These are phyloP conservation scores for Exserohilum turcica DNA, from an alignment of 2,329 filamentous ascomycete species.

Conservation along the genomic window DNA sequence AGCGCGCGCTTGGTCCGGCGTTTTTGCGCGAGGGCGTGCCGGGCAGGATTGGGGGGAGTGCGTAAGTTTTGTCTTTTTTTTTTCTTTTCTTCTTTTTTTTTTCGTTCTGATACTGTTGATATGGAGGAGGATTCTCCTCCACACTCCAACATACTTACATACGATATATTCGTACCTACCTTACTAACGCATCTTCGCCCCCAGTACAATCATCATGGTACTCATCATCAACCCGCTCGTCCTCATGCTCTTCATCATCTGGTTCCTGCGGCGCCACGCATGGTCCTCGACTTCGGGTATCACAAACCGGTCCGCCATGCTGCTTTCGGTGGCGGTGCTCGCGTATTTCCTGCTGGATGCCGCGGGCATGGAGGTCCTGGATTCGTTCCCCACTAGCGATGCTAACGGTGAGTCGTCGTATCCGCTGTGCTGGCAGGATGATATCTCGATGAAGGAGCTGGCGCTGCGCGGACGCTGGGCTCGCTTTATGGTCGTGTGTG, in stretches of 20 bases:
- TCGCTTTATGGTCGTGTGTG: not conserved
- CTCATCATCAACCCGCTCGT: not conserved
- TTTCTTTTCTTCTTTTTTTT: not conserved
- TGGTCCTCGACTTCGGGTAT: not conserved
- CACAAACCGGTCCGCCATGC: not conserved
- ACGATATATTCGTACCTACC: no score
- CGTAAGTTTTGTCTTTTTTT: not conserved
- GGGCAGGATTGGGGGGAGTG: not conserved
- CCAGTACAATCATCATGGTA: not conserved
- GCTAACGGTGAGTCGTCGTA: not conserved
- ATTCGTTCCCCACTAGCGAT: not conserved
- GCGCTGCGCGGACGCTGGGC: not conserved
- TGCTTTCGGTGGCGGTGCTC: not conserved
- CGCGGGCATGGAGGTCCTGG: slow-evolving; percentile 18
- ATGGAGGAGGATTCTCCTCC: no score
- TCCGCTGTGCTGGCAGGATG: not conserved
- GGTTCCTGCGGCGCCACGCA: not conserved
- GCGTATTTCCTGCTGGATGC: not conserved
- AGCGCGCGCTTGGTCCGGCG: no score
- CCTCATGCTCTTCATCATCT: not conserved
- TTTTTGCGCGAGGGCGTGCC: no score
- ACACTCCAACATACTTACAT: no score
- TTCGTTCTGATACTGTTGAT: no score
- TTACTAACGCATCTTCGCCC: no score
- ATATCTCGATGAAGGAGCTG: not conserved